phyloP scores from a whole-genome alignment of 2,329 filamentous ascomycete species.

The Mycogone perniciosa region DNA sequence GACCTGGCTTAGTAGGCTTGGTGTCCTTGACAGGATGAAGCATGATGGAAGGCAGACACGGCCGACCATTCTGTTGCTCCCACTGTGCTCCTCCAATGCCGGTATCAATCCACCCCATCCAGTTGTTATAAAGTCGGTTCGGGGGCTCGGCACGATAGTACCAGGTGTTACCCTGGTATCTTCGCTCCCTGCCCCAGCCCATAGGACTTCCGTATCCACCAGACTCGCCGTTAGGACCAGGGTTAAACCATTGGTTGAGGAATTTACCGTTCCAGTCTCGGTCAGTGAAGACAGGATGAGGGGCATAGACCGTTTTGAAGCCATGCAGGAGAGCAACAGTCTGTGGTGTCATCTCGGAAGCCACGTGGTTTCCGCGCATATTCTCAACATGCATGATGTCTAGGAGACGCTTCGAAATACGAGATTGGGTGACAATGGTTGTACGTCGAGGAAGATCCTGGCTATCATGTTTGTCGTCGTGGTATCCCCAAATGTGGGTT shows the following conservation, averaged over 20 bases:
- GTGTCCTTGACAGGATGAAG: conserved; percentile 56
- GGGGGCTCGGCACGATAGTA: conserved; percentile 54
- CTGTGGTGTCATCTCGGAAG: conserved; percentile 73
- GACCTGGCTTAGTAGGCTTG: conserved; percentile 41
- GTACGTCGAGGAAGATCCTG: conserved; percentile 61
- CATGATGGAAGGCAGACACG: conserved; percentile 53
- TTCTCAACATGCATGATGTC: conserved; percentile 75
- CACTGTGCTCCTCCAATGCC: conserved; percentile 48
- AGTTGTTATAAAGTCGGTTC: conserved; percentile 55
- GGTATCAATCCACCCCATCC: conserved; percentile 54
- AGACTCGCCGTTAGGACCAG: conserved; percentile 47
- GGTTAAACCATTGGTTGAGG: conserved; percentile 54
- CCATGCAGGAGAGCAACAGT: conserved; percentile 70
- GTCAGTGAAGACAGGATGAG: conserved; percentile 75
- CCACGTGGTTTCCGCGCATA: conserved; percentile 65
- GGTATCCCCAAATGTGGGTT: conserved; percentile 62
- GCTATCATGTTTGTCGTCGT: conserved; percentile 40
- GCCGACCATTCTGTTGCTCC: conserved; percentile 50
- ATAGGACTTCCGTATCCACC: conserved; percentile 51
- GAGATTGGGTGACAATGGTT: conserved; percentile 72
- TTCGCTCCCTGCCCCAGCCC: conserved; percentile 52
- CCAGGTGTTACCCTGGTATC: conserved; percentile 55
- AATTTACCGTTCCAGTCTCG: conserved; percentile 57
- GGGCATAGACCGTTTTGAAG: conserved; percentile 70
- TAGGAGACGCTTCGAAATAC: conserved; percentile 64